A percentile compares a stretch with the other conserved stretches of the same genome.
These are phyloP conservation scores for Phaeosphaeriaceae sp. DNA, from an alignment of 2,329 filamentous ascomycete genomes.

Conservation along the genomic window DNA sequence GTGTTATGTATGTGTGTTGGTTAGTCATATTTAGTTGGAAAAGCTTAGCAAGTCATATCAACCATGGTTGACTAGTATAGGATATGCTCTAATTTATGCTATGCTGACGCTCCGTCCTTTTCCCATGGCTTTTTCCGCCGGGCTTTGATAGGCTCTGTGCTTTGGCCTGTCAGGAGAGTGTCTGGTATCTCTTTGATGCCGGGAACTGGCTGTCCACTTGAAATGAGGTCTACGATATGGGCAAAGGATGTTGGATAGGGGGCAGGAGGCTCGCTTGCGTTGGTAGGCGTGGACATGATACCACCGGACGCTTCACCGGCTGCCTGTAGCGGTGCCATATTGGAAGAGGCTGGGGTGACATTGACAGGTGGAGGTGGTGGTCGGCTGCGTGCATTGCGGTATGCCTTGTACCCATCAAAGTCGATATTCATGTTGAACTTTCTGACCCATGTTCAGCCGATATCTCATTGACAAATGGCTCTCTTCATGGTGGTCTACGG, in stretches of 20 bases:
- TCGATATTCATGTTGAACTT: slow-evolving; percentile 62
- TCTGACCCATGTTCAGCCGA: slow-evolving; percentile 24
- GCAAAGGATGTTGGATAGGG: slow-evolving; percentile 83
- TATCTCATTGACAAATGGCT: too few relatives aligned
- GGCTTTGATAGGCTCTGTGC: slow-evolving; percentile 61
- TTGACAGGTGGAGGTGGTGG: slow-evolving; percentile 28
- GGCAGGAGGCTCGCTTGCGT: slow-evolving; percentile 55
- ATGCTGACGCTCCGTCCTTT: slow-evolving; percentile 53
- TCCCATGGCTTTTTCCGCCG: slow-evolving; percentile 81
- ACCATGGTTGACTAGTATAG: not conserved
- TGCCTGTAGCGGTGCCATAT: slow-evolving; percentile 5
- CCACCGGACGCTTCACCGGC: slow-evolving; percentile 21
- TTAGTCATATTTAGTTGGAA: slow-evolving; percentile 1
- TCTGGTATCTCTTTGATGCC: slow-evolving; percentile 88
- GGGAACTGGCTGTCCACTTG: slow-evolving; percentile 80
- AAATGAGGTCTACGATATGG: slow-evolving; percentile 84
- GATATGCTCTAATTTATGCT: not conserved
- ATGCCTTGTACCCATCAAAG: slow-evolving; percentile 71
- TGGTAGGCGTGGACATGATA: slow-evolving; percentile 32
- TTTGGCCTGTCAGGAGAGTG: slow-evolving; percentile 74
- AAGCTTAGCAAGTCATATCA: not conserved
- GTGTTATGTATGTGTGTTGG: slow-evolving; percentile 3
- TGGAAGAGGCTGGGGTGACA: slow-evolving; percentile 17
- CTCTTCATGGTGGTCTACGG: too few relatives aligned
- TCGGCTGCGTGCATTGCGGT: slow-evolving; percentile 54